Evolutionary conservation across 1,284 basidiomycete genomes (phyloP), one percentile per base, ranked within the genome.

Genomic region (Ceratobasidium theobromae): DNA sequence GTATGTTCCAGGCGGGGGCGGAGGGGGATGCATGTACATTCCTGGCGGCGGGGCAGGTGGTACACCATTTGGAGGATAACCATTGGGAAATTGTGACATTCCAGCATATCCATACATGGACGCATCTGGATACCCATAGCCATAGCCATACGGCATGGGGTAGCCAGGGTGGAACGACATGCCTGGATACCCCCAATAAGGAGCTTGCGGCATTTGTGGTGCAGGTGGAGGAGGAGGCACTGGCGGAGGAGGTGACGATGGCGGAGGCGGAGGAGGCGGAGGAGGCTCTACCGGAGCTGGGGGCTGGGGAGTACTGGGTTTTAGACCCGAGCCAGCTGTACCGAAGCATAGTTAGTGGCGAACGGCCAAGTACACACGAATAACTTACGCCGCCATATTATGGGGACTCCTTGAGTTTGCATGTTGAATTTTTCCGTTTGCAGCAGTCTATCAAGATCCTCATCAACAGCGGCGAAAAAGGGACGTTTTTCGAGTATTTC

Each of bases 131-230:
- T 48, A n/a, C n/a, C n/a, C n/a, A n/a, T n/a, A n/a, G n/a, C n/a
- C n/a, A n/a, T n/a, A n/a, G n/a, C n/a, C n/a, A n/a, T n/a, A n/a
- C n/a, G n/a, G n/a, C n/a, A n/a, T 58, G 8, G 43, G 41, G 30
- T 58, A 64, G 4, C 58, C 58, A 6, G 46, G 57, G 27, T 58
- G 45, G 8, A 30, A 23, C 18, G 45, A 49, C 48, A 64, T 64
- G 14, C 35, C 38, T 28, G 58, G 58, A 18, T 64, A 64, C n/a
- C 58, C 58, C 58, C 58, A 64, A 49, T 52, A 64, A 12, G 58
- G 49, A 43, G 28, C 18, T 41, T 41, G 58, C 21, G 58, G 30
- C 25, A 41, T 32, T 43, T 51, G 58, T n/a, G 55, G 28, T n/a
- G 27, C 6, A 2, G 45, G 45, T 11, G 58, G 58, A 5, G 58